Evolutionary conservation across 768 basidiomycete species (phyloP), one percentile per base, ranked within the genome.

Genomic region (Boletus coccyginus): DNA sequence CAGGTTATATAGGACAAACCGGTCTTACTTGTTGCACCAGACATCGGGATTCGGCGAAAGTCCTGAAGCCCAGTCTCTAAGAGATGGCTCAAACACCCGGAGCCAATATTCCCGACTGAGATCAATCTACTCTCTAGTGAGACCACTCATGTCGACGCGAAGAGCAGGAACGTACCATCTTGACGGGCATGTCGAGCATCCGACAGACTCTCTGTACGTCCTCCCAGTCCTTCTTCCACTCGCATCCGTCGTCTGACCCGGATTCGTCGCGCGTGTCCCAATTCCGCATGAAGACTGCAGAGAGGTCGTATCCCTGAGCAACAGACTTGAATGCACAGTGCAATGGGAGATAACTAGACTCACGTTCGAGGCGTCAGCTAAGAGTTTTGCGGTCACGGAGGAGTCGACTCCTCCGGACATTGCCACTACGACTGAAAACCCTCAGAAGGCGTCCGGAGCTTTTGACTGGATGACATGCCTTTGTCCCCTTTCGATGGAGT

Each of bases 381-480:
- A 74, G 10, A 97, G 73, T 55, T 80, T 77, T n/a, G 94, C 91
- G 2, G 91, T 76, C 12, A 96, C 92, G 3, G 92, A 93, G 6
- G 94, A 96, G 69, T 98, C 95, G 13, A 98, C 94, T 4, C 95
- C 95, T 29, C 95, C 95, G 0, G 92, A 95, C 90, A 97, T 94
- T 21, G 90, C 93, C 9, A 96, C 83, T 7, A 91, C 83, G 46
- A 98, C 94, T 94, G 57, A 21, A 21, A 21, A 21, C 21, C 16
- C 13, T 43, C 35, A 13, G 14, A 53, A 44, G 7, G 35, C 5
- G 24, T 42, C 6, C 19, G 5, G 4, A 27, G 2, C 27, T 27
- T 40, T 39, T 7, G 31, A 21, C 21, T 11, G 9, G 13, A 12
- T 4, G 38, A 32, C 52, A 7, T 46, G 57, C 70, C 70, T 48